Percentiles rank a stretch among this genome's conserved stretches.
Evolutionary conservation across 129 eudicot species (phyloP).

Genomic region (Chrysanthemum seticuspe): DNA sequence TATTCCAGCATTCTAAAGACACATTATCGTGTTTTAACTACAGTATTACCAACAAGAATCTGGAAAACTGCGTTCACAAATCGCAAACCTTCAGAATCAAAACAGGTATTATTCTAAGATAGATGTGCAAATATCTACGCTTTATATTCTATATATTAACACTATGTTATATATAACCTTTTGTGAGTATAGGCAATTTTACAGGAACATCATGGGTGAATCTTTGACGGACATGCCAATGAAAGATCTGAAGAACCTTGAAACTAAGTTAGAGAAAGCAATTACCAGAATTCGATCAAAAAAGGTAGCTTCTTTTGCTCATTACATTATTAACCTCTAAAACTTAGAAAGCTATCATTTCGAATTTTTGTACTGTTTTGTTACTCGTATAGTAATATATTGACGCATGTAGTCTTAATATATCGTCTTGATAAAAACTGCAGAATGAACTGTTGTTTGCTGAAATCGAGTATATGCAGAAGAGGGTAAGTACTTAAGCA

Average conservation of each 20-base stretch:
- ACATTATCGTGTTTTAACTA: neutral
- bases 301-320: constrained; percentile 48
- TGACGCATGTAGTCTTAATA: too few relatives aligned
- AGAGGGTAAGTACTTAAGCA: constrained; percentile 54
- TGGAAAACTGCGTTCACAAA: constrained; percentile 72
- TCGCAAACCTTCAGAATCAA: constrained; percentile 59
- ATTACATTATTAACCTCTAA: constrained; percentile 8
- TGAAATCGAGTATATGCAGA: constrained; percentile 92
- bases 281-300: constrained; percentile 78
- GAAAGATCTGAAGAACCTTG: constrained; percentile 71
- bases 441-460: constrained; percentile 94
- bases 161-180: constrained; percentile 7
- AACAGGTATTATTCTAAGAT: constrained; percentile 48
- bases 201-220: constrained; percentile 90
- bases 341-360: neutral
- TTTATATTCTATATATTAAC: neutral
- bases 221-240: constrained; percentile 43
- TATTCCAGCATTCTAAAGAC: neutral
- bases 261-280: constrained; percentile 62
- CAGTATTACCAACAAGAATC: constrained; percentile 97
- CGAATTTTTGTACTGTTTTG: neutral
- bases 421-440: constrained; percentile 18
- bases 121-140: neutral
- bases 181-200: constrained; percentile 28
- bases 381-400: neutral